These are phyloP conservation scores for Tetrahymena borealis DNA, from an alignment of 73 alveolate species.

Conservation along the genomic window DNA sequence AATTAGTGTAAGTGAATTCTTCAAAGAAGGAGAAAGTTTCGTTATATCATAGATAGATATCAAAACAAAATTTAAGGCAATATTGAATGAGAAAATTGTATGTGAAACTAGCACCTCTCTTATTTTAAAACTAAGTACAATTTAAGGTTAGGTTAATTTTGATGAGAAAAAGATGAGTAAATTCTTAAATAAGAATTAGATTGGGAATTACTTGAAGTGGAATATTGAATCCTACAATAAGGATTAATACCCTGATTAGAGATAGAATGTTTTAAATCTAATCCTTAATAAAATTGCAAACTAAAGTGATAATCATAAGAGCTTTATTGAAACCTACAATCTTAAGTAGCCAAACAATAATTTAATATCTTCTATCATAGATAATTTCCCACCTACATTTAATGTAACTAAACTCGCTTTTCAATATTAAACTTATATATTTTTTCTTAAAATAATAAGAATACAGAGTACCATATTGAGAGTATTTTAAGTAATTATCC, in stretches of 20 bases:
- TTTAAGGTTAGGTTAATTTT: background rate
- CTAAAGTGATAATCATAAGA: background rate
- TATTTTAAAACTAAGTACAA: background rate
- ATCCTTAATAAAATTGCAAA: background rate
- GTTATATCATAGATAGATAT: background rate
- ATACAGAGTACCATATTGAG: background rate
- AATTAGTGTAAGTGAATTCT: background rate
- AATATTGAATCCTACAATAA: background rate
- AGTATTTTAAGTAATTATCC: background rate
- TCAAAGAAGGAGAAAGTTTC: background rate
- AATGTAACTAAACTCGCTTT: background rate
- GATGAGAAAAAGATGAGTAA: background rate
- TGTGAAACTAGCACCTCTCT: background rate
- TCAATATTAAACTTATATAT: background rate
- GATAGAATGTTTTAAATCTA: background rate
- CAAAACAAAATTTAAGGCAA: background rate
- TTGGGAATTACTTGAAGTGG: background rate
- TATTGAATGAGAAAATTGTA: background rate
- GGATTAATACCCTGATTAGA: background rate
- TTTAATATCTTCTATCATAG: background rate
- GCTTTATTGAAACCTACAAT: background rate
- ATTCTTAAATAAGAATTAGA: background rate
- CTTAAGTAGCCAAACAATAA: background rate
- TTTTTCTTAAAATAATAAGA: background rate
- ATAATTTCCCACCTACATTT: background rate